Conservation (phyloP, 192 early-diverging fungal genomes). For the Coemansia sp. region DNA sequence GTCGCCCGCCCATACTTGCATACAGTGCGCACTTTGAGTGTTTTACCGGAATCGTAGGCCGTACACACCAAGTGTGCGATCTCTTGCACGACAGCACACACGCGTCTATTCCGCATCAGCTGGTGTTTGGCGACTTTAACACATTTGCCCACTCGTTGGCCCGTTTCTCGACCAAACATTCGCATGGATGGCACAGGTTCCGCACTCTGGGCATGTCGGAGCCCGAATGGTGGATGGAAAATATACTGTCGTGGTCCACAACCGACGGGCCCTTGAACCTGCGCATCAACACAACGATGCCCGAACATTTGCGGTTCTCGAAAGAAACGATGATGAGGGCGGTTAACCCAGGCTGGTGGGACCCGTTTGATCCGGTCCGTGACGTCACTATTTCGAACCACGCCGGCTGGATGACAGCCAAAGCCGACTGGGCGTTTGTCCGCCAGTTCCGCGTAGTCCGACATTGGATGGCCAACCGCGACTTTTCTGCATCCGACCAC, state of each 20-base stretch:
- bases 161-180: constrained; percentile 63
- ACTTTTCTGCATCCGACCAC: constrained; percentile 70
- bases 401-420: constrained; percentile 65
- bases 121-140: constrained; percentile 76
- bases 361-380: constrained; percentile 62
- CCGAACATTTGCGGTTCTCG: constrained; percentile 22
- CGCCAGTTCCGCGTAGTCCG: constrained; percentile 56
- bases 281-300: constrained; percentile 20
- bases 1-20: constrained; percentile 58
- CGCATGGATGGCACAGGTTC: constrained; percentile 65
- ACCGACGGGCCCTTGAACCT: constrained; percentile 32
- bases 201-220: constrained; percentile 65
- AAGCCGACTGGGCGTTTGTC: constrained; percentile 73
- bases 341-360: constrained; percentile 73
- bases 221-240: constrained; percentile 67
- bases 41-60: constrained; percentile 72
- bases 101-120: constrained; percentile 60
- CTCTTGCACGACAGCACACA: constrained; percentile 61
- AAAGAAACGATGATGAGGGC: constrained; percentile 51
- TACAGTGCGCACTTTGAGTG: constrained; percentile 76
- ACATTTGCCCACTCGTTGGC: constrained; percentile 78
- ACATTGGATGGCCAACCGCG: constrained; percentile 61
- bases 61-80: constrained; percentile 67
- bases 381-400: constrained; percentile 71
- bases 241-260: constrained; percentile 58